A percentile compares a stretch with the other conserved stretches of the same genome.
Evolutionary conservation across 768 basidiomycete species (phyloP).

Genomic region (Agrocybe pediades): DNA sequence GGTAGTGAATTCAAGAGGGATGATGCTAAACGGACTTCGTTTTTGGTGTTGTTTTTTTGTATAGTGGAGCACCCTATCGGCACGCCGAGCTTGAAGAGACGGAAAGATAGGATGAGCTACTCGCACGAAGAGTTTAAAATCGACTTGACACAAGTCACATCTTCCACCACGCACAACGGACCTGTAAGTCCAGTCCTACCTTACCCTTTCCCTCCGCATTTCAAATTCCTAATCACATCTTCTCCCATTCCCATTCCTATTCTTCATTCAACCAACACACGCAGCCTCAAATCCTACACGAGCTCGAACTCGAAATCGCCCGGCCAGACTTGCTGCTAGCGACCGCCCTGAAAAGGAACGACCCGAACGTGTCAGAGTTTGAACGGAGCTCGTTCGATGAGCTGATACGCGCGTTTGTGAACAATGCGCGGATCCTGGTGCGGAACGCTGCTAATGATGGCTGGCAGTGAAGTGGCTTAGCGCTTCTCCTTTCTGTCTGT

Average conservation of each 20-base stretch:
- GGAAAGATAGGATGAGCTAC: conserved; percentile 93
- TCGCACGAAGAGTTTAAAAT: conserved; percentile 91
- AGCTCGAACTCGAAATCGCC: conserved; percentile 88
- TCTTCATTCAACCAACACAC: conserved; percentile 1
- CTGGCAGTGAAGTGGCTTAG: conserved; percentile 13
- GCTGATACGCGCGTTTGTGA: conserved; percentile 88
- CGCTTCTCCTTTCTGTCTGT: no score
- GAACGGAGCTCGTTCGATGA: conserved; percentile 86
- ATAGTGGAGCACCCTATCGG: conserved; percentile 72
- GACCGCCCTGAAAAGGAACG: conserved; percentile 69
- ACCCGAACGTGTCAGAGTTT: conserved; percentile 56
- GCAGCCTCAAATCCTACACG: conserved; percentile 70
- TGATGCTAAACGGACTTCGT: no score
- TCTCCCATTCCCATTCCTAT: not conserved
- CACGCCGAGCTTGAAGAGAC: conserved; percentile 56
- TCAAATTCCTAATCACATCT: not conserved
- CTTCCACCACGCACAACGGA: conserved; percentile 45
- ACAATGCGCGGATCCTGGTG: conserved; percentile 87
- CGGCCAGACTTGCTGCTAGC: conserved; percentile 71
- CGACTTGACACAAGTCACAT: conserved; percentile 91
- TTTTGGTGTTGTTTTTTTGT: not conserved
- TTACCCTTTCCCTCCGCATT: not conserved
- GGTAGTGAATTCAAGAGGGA: not conserved
- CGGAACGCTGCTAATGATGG: conserved; percentile 57
- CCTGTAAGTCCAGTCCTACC: conserved; percentile 42